These are phyloP conservation scores for Yamadazyma taylorii DNA, from an alignment of 1,139 yeast genomes.

Conservation along the genomic window DNA sequence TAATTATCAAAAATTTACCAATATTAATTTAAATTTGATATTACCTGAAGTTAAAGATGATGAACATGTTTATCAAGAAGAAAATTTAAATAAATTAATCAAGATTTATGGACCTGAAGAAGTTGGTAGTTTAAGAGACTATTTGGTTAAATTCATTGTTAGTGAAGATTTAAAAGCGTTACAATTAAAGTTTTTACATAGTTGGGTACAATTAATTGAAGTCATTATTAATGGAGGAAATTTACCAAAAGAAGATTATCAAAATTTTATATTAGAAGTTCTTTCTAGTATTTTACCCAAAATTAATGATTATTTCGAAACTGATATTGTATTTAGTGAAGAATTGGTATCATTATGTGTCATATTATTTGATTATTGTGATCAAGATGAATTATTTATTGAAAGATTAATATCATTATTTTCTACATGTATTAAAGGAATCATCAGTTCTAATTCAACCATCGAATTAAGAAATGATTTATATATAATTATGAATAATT, in stretches of 20 bases:
- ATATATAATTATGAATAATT: slow-evolving; percentile 70
- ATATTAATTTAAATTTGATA: slow-evolving; percentile 29
- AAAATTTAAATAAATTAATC: slow-evolving; percentile 8
- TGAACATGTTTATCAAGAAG: slow-evolving; percentile 11
- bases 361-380: slow-evolving; percentile 63
- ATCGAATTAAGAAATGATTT: slow-evolving; percentile 73
- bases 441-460: slow-evolving; percentile 67
- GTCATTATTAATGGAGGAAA: slow-evolving; percentile 64
- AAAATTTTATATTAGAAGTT: slow-evolving; percentile 70
- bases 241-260: slow-evolving; percentile 30
- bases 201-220: slow-evolving; percentile 83
- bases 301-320: slow-evolving; percentile 69
- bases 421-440: slow-evolving; percentile 71
- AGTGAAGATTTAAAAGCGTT: slow-evolving; percentile 46
- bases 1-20: slow-evolving; percentile 40
- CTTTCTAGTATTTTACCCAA: slow-evolving; percentile 77
- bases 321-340: slow-evolving; percentile 67
- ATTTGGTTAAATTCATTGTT: slow-evolving; percentile 44
- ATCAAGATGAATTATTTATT: slow-evolving; percentile 26
- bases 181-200: slow-evolving; percentile 64
- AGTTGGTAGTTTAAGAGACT: slow-evolving; percentile 20
- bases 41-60: slow-evolving; percentile 24
- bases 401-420: slow-evolving; percentile 68
- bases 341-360: slow-evolving; percentile 77
- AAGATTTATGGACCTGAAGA: slow-evolving; percentile 4